These are phyloP conservation scores for Collybiopsis confluens DNA, from an alignment of 768 basidiomycete species.

Conservation along the genomic window DNA sequence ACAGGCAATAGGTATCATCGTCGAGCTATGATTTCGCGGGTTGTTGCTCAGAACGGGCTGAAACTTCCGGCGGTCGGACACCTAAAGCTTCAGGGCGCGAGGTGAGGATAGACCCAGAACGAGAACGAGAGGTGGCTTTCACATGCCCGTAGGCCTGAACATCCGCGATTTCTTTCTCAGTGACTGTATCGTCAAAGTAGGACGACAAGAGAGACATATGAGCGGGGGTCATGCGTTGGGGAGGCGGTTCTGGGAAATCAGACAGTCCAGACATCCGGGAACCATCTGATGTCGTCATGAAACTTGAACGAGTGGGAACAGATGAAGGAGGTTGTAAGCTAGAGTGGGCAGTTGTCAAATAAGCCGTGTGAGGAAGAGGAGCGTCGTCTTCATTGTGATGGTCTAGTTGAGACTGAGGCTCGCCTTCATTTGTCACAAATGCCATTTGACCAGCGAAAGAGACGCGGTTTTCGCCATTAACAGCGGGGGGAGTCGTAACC, in stretches of 20 bases:
- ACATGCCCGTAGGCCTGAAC: constrained; percentile 8
- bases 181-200: constrained; percentile 33
- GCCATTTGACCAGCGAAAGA: constrained; percentile 37
- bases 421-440: constrained; percentile 15
- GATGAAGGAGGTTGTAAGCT: constrained; percentile 27
- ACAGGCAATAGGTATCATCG: constrained; percentile 22
- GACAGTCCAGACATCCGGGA: constrained; percentile 71
- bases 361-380: constrained; percentile 10
- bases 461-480: constrained; percentile 31
- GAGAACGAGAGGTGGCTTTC: constrained; percentile 4
- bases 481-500: constrained; percentile 44
- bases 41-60: not conserved
- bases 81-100: constrained; percentile 7
- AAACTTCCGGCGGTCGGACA: not conserved
- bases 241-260: constrained; percentile 67
- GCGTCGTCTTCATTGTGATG: constrained; percentile 5
- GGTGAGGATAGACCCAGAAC: constrained; percentile 6
- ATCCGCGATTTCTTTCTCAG: constrained; percentile 13
- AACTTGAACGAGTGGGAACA: constrained; percentile 45
- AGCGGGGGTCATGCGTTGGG: constrained; percentile 19
- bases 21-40: constrained; percentile 13
- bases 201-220: constrained; percentile 41
- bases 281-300: constrained; percentile 52
- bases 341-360: constrained; percentile 16
- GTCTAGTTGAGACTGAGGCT: constrained; percentile 1